Base-by-base conservation (phyloP, 2,329 filamentous ascomycete species). In the Hypoxylon sp. region DNA sequence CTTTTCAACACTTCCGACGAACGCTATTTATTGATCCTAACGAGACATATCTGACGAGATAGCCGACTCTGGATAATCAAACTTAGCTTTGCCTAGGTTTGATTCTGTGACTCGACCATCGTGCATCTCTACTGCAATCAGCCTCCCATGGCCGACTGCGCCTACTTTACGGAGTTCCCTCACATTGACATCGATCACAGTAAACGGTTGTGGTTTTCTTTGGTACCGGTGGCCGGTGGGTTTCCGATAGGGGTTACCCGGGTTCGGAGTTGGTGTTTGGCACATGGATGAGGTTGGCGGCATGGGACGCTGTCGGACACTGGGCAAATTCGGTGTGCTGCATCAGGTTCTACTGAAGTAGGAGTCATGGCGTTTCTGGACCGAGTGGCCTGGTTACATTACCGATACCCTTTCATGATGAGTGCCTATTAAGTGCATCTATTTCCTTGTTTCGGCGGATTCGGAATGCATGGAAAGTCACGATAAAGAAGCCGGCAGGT, bases 331-430 rank as follows among this genome's bases (percentile, higher is more conserved):
- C 42, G 51, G 44, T 56, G 38, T 63, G 33, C 46, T 36, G 57
- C 42, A 56, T 57, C 48, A 54, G 59, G 32, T 52, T 63, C 26
- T 55, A 22, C 18, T 61, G 57, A 63, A 54, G 45, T 53, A 61
- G 70, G 71, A 65, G 66, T 73, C 71, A 9, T 51, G 68, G 69
- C 59, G 67, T 68, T 70, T 50, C 67, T 71, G 64, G 71, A 71
- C 71, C 70, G 69, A 73, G 72, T 73, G 70, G 72, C 72, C 70
- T 67, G 63, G 65, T 69, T 63, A 52, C 46, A 38, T 42, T 61
- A 58, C 68, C 63, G 70, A 74, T 75, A 74, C 71, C 73, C 71
- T 33, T 28, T 57, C 32, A 52, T 52, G 42, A 64, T 53, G 48
- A 42, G 49, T 53, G 54, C 44, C 28, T 32, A 28, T 57, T 54